A percentile compares a stretch with the other conserved stretches of the same genome.
phyloP scores from a whole-genome alignment of 306 rosid genomes.

The Elaeagnus macrophylla region DNA sequence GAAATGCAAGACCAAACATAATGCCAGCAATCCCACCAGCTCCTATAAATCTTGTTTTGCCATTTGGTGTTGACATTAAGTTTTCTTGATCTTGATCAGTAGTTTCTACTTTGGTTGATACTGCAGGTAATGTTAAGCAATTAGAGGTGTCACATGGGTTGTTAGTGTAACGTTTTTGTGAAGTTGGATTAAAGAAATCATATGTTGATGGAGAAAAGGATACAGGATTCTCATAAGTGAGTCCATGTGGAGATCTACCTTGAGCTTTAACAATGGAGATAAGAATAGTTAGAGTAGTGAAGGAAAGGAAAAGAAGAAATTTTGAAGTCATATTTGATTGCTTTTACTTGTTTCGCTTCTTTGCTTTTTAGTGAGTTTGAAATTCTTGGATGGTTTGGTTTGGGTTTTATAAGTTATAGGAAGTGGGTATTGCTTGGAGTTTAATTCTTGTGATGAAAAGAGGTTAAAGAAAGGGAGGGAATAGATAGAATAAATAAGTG shows the following conservation, averaged over 20 bases:
- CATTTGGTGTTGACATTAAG: constrained; percentile 24
- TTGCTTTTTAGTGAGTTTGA: neutral
- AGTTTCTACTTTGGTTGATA: constrained; percentile 63
- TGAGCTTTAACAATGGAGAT: constrained; percentile 38
- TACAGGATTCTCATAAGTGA: constrained; percentile 43
- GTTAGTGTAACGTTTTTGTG: constrained; percentile 21
- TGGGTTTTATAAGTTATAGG: constrained; percentile 45
- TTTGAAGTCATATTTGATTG: constrained; percentile 22
- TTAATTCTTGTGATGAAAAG: constrained; percentile 37
- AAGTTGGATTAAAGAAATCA: constrained; percentile 67
- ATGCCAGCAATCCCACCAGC: constrained; percentile 51
- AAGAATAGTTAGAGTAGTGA: constrained; percentile 38
- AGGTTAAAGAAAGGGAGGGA: constrained; percentile 23
- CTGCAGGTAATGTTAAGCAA: constrained; percentile 68
- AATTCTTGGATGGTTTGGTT: constrained; percentile 12
- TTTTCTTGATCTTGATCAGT: constrained; percentile 43
- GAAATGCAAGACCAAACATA: constrained; percentile 52
- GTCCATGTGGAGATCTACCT: constrained; percentile 87
- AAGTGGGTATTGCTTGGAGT: constrained; percentile 54
- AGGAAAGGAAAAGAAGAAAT: constrained; percentile 29
- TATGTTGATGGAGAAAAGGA: constrained; percentile 74
- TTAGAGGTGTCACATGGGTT: constrained; percentile 46
- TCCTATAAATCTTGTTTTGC: constrained; percentile 23
- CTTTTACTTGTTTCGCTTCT: neutral
- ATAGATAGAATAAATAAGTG: constrained; percentile 45